Conservation (phyloP, 2,329 filamentous ascomycete species). For the Claviceps citrina region DNA sequence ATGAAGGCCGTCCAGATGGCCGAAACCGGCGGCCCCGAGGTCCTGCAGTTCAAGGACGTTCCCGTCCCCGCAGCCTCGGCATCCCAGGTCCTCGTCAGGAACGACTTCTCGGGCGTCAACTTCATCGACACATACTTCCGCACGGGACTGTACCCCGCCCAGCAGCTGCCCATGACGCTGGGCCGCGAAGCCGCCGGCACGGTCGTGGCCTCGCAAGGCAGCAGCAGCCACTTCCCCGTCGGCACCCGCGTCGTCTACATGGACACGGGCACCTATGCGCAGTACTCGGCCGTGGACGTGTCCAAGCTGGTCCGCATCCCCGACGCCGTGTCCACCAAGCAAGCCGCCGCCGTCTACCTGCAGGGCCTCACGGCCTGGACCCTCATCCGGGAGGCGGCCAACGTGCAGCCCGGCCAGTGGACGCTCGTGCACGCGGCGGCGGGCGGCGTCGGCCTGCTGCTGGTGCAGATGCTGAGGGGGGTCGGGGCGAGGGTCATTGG, state of each 20-base stretch:
- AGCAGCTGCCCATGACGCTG: conserved; percentile 58
- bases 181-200: conserved; percentile 67
- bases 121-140: conserved; percentile 90
- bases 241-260: conserved; percentile 64
- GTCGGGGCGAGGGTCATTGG: conserved; percentile 68
- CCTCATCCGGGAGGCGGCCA: conserved; percentile 59
- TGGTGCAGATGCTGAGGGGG: conserved; percentile 57
- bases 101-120: conserved; percentile 68
- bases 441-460: conserved; percentile 61
- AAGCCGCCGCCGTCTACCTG: conserved; percentile 54
- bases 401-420: conserved; percentile 65
- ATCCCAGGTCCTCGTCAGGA: conserved; percentile 67
- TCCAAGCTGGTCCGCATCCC: conserved; percentile 48
- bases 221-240: conserved; percentile 39
- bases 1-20: conserved; percentile 54
- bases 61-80: conserved; percentile 50
- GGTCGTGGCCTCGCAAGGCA: conserved; percentile 45
- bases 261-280: conserved; percentile 34
- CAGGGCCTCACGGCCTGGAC: conserved; percentile 76
- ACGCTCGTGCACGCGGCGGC: conserved; percentile 74
- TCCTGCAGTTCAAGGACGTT: conserved; percentile 55
- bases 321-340: conserved; percentile 39
- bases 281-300: conserved; percentile 39
- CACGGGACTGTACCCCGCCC: conserved; percentile 59
- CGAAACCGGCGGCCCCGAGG: conserved; percentile 51